Evolutionary conservation across 352 stramenopile species (phyloP), one percentile per base, ranked within the genome.

Genomic region (Phytophthora pisi): DNA sequence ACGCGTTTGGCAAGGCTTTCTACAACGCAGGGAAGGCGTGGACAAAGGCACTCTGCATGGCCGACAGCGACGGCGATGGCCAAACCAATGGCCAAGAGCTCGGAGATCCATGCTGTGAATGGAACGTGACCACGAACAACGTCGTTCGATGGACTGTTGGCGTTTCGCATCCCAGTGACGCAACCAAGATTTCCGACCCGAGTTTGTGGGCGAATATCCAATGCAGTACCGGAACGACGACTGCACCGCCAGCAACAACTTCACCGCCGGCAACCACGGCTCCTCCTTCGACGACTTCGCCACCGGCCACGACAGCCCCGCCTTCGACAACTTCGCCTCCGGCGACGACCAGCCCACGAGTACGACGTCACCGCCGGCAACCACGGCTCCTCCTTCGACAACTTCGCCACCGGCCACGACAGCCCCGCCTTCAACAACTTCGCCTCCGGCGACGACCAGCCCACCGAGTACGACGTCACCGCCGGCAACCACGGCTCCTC

Each of bases 1-100:
- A 47, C n/a, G 31, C n/a, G 2, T 58, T 43, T 30, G 31, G 51
- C 2, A 58, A 47, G 16, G 51, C 23, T 5, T 58, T 58, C 16
- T 13, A 34, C 51, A 47, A 0, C 10, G 31, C 31, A n/a, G 31
- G 51, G 0, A 18, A 58, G 92, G 40, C 76, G 11, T 45, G 38
- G 38, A 45, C 38, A 3, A 45, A 15, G 16, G 28, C 28, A 31
- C 28, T 31, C 28, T 31, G 28, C 8, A 45, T 45, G 38, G 16
- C 38, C 16, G 38, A 45, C 38, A 45, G 38, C 38, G 38, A 45
- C 38, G 38, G 81, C 34, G 86, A 95, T 59, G 86, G 86, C 6
- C 70, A 80, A 18, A 31, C 28, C 13, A 95, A 95, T 65, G 86
- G 86, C 45, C 63, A 92, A 54, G 86, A 95, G 58, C 77, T 93